These are phyloP conservation scores for Fusarium poae DNA, from an alignment of 2,329 filamentous ascomycete species.

Conservation along the genomic window DNA sequence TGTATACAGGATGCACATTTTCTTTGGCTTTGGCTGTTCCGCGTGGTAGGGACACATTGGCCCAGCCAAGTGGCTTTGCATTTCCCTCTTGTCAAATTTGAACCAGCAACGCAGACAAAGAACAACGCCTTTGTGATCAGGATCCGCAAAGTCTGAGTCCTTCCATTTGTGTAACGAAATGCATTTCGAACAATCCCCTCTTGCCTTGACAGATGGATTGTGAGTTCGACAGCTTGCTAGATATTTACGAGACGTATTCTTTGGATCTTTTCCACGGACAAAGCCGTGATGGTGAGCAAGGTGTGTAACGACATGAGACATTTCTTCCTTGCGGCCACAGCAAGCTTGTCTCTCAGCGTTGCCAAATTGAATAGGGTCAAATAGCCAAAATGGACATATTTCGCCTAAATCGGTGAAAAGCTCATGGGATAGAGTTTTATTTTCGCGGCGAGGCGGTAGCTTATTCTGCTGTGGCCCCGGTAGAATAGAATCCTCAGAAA, in stretches of 20 bases:
- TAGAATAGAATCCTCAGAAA: not conserved
- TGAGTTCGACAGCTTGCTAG: conserved; percentile 30
- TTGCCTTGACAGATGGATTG: conserved; percentile 27
- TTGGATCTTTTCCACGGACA: conserved; percentile 35
- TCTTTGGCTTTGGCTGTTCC: conserved; percentile 36
- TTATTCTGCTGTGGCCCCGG: not conserved
- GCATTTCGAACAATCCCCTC: conserved; percentile 34
- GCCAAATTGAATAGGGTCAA: conserved; percentile 14
- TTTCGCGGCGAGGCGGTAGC: not conserved
- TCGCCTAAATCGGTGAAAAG: conserved; percentile 21
- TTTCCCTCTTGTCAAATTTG: conserved; percentile 31
- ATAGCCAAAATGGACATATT: conserved; percentile 36
- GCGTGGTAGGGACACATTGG: conserved; percentile 33
- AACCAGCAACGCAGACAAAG: conserved; percentile 43
- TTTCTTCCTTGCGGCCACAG: conserved; percentile 31
- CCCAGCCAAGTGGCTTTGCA: conserved; percentile 34
- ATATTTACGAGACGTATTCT: conserved; percentile 31
- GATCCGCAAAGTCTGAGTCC: conserved; percentile 17
- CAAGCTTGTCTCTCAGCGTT: conserved; percentile 31
- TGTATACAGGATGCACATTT: conserved; percentile 36
- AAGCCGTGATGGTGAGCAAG: conserved; percentile 42
- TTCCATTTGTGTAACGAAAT: conserved; percentile 31
- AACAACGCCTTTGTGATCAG: conserved; percentile 24
- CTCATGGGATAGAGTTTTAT: conserved; percentile 8
- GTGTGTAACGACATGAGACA: conserved; percentile 44